Base-by-base conservation (phyloP, 495 filamentous ascomycete species). In the Evansstolkia leycettana region DNA sequence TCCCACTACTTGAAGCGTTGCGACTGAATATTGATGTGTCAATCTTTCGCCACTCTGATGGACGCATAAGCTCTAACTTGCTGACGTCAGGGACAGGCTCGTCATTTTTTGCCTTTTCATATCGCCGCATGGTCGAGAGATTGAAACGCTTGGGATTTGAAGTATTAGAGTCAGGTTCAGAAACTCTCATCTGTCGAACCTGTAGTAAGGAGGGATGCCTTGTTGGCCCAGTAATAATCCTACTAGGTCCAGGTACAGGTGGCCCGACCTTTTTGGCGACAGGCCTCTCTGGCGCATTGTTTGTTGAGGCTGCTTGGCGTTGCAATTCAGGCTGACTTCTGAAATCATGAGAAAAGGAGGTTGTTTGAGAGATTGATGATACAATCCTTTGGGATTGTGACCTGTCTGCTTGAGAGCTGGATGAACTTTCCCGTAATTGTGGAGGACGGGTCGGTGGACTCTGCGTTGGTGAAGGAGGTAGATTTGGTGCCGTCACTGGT, bases 71-170 rank as follows among this genome's bases (percentile, higher is more conserved):
- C 7, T 64, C 41, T 15, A 72, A 32, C 18, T 59, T 40, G 30
- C 39, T 56, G 15, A 59, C 46, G 36, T 77, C 65, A 3, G 65
- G 68, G 10, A 54, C 57, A 3, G 48, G 48, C 36, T 73, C 65
- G 7, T 56, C 43, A 31, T 52, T 57, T 31, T 58, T 59, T 3
- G 42, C 15, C 49, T 73, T 73, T 50, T 70, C 42, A 16, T 42
- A 36, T 13, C 36, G 50, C 26, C 47, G 34, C 20, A 45, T 48
- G 0, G 43, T 51, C 13, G 39, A 50, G 29, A 50, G 28, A 24
- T 36, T 47, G n/a, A 45, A 50, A 11, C 10, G 28, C 14, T 43
- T 52, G 12, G 33, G 17, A 14, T 45, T 38, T 12, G 28, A 17
- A n/a, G 37, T 31, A 16, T 33, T 31, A 7, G 26, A 30, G 2